Evolutionary conservation across 139 green algal species (phyloP).

Genomic region (Auxenochlorella protothecoides): DNA sequence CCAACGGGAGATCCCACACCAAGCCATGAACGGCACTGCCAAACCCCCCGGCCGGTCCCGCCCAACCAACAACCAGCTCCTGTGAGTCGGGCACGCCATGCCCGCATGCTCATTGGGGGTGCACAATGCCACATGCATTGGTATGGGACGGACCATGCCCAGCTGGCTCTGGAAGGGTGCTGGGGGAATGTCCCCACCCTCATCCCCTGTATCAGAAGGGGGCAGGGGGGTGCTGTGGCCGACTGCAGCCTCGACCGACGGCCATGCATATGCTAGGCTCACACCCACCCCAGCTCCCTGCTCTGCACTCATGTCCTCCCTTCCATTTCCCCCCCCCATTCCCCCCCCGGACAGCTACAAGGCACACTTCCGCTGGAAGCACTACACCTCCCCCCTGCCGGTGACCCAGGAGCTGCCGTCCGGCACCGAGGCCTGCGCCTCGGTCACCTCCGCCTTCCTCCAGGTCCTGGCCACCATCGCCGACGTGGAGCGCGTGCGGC

Average conservation of each 20-base stretch:
- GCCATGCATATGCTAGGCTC: not conserved
- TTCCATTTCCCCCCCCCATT: not conserved
- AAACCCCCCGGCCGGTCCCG: conserved; percentile 33
- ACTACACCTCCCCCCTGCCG: conserved; percentile 56
- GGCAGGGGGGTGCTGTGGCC: not conserved
- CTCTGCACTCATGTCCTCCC: too few species aligned
- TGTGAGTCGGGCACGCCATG: conserved; percentile 44
- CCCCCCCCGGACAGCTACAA: conserved; percentile 58
- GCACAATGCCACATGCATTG: not conserved
- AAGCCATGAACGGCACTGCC: conserved; percentile 16
- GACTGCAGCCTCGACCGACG: not conserved
- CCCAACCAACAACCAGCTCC: conserved; percentile 88
- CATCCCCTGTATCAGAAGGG: too few species aligned
- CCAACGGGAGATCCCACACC: too few species aligned
- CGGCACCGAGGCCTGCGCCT: conserved; percentile 82
- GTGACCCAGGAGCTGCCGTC: conserved; percentile 37
- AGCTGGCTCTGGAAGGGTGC: not conserved
- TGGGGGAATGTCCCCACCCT: not conserved
- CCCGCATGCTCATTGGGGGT: not conserved
- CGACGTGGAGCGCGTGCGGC: conserved; percentile 44
- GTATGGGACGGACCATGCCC: not conserved
- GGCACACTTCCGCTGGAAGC: conserved; percentile 78
- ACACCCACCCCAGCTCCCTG: not conserved
- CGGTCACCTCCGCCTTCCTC: conserved; percentile 86
- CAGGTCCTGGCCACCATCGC: conserved; percentile 75